Conservation (phyloP, 2,329 filamentous ascomycete genomes). For the Leptosphaerulina australis region DNA sequence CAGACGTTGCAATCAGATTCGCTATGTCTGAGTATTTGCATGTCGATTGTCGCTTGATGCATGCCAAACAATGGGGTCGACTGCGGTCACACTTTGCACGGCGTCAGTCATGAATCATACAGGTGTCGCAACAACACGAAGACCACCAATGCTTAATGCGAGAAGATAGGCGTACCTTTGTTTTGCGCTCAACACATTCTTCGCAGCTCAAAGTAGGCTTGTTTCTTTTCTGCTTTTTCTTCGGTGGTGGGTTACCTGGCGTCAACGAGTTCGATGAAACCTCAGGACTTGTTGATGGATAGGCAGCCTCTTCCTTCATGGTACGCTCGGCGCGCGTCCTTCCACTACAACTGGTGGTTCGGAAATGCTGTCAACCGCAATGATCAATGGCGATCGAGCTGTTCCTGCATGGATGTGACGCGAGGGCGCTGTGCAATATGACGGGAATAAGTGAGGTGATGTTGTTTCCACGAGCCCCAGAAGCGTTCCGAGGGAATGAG, state of each 20-base stretch:
- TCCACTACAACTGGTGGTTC: not conserved
- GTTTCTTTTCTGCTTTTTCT: constrained; percentile 81
- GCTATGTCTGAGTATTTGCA: constrained; percentile 79
- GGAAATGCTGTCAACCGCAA: constrained; percentile 9
- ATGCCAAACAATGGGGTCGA: constrained; percentile 62
- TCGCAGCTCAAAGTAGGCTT: constrained; percentile 81
- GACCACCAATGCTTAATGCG: not conserved
- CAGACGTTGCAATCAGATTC: constrained; percentile 64
- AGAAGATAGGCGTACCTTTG: constrained; percentile 63
- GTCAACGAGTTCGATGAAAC: constrained; percentile 21
- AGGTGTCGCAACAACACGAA: not conserved
- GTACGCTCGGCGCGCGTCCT: constrained; percentile 13
- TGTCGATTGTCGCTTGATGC: constrained; percentile 76
- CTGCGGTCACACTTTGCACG: constrained; percentile 71
- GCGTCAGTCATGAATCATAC: constrained; percentile 23
- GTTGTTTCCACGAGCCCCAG: constrained; percentile 32
- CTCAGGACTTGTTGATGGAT: constrained; percentile 31
- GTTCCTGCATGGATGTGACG: constrained; percentile 28
- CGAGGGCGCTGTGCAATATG: constrained; percentile 29
- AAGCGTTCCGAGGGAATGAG: constrained; percentile 20
- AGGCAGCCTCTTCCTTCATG: constrained; percentile 23
- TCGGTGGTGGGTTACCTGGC: constrained; percentile 46
- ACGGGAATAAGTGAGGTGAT: constrained; percentile 35
- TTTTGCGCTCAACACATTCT: constrained; percentile 82
- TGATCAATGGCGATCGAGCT: constrained; percentile 9